A percentile compares a stretch with the other conserved stretches of the same genome.
phyloP scores from a whole-genome alignment of 108 stramenopile genomes.

The Cylindrotheca fusiformis region DNA sequence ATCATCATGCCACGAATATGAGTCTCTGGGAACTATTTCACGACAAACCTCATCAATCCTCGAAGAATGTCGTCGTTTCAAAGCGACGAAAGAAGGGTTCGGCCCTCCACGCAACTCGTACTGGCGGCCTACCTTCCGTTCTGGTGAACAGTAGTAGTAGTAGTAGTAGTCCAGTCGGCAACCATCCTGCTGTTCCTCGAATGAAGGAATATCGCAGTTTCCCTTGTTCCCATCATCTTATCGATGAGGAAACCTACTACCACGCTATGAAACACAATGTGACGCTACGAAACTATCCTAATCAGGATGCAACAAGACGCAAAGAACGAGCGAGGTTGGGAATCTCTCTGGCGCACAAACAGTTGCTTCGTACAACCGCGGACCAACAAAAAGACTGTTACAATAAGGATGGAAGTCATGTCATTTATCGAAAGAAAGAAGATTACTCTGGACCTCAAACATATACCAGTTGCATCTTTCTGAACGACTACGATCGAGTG shows the following conservation, averaged over 20 bases:
- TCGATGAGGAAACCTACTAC: not conserved
- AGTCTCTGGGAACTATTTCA: too few species aligned
- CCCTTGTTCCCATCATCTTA: not conserved
- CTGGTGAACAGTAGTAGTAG: too few species aligned
- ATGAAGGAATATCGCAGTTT: not conserved
- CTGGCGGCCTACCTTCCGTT: too few species aligned
- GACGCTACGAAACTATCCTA: too few species aligned
- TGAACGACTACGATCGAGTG: slow-evolving; percentile 25
- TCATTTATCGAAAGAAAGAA: slow-evolving; percentile 2
- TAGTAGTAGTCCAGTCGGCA: too few species aligned
- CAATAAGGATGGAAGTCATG: slow-evolving; percentile 1
- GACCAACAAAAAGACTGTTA: slow-evolving; percentile 1
- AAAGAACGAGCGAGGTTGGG: not conserved
- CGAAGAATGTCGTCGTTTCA: too few species aligned
- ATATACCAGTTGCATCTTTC: slow-evolving; percentile 11
- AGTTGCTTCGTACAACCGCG: not conserved
- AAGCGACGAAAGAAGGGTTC: too few species aligned
- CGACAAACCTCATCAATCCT: too few species aligned
- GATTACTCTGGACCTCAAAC: slow-evolving; percentile 1
- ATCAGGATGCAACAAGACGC: too few species aligned
- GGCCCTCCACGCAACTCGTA: too few species aligned
- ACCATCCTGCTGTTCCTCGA: not conserved
- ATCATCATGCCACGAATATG: too few species aligned
- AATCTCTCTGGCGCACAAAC: not conserved
- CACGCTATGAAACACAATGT: too few species aligned